Percentiles rank a stretch among this genome's conserved stretches.
phyloP scores from a whole-genome alignment of 345 rosid species.

The Populus deltoides region DNA sequence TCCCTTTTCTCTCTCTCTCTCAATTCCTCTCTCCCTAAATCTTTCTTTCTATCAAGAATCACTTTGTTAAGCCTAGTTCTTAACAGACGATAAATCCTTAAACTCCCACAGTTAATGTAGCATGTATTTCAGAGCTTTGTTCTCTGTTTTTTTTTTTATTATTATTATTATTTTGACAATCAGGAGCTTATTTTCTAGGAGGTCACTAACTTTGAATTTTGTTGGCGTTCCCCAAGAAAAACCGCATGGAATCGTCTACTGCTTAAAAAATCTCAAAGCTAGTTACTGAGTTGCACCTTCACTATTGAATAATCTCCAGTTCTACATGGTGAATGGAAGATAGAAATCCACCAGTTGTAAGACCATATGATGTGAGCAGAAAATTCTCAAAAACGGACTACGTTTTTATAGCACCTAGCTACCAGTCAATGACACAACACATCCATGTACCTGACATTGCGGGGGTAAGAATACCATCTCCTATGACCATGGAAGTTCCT shows the following conservation, averaged over 20 bases:
- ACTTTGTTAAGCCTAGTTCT: too few species aligned
- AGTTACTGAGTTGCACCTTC: not conserved
- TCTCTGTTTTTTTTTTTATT: not conserved
- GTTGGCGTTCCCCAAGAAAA: not conserved
- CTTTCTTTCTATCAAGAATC: too few species aligned
- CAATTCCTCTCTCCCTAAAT: too few species aligned
- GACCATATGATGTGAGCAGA: not conserved
- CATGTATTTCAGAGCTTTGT: not conserved
- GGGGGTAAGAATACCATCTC: slow-evolving; percentile 94
- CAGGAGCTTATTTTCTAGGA: not conserved
- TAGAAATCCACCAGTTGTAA: not conserved
- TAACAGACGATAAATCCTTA: not conserved
- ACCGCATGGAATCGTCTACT: not conserved
- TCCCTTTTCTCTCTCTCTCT: too few species aligned
- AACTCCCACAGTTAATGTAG: not conserved
- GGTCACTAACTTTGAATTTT: not conserved
- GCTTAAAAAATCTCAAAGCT: not conserved
- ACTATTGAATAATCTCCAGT: not conserved
- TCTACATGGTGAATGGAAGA: not conserved
- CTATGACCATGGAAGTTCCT: slow-evolving; percentile 98
- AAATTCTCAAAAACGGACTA: not conserved
- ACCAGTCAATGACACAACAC: not conserved
- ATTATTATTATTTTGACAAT: not conserved
- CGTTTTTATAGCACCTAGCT: not conserved
- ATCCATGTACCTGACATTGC: slow-evolving; percentile 76